Base-by-base conservation (phyloP, 345 rosid genomes). In the Populus davidiana region DNA sequence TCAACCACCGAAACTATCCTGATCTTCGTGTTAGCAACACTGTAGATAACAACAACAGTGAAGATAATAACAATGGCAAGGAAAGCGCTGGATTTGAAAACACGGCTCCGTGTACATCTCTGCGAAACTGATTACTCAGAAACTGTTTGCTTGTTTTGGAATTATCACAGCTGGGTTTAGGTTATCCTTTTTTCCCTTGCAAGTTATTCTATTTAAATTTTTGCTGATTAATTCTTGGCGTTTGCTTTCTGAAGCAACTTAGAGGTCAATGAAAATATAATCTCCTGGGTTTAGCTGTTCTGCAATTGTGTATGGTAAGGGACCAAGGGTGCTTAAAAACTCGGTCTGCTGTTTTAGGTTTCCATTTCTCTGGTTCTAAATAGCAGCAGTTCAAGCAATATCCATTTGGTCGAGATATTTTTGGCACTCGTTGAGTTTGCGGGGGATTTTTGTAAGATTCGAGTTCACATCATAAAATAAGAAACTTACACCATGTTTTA, bases 1-100 rank as follows among this genome's bases (percentile, higher is more conserved):
- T 96, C 74, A 93, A 96, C 83, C 78, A 87, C 81, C 81, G 97
- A 76, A 96, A 96, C 84, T 93, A 90, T 81, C 91, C 97, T 4
- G 94, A 91, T 84, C 84, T 93, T 65, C 82, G 64, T 35, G 63
- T 41, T 33, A 67, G 18, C 20, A 27, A 56, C 79, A 52, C 41
- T 27, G 78, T 69, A 76, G 77, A 56, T 0, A 10, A 68, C 5
- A 36, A 38, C 71, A 36, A 8, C 9, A 20, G 23, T 52, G 59
- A 52, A 52, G 59, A 52, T 43, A 56, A 36, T 1, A 33, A 33
- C 36, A 21, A 54, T 69, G 69, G 20, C 41, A 63, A 12, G 16
- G 50, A 47, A 78, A 33, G 56, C 25, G 49, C 59, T 2, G 23
- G n/a, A 43, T 50, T 65, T 65, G 67, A 67, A 62, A 65, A 41